A percentile compares a stretch with the other conserved stretches of the same genome.
Conservation (phyloP, 176 grass and related monocot species). For the Pontederia paniculata region DNA sequence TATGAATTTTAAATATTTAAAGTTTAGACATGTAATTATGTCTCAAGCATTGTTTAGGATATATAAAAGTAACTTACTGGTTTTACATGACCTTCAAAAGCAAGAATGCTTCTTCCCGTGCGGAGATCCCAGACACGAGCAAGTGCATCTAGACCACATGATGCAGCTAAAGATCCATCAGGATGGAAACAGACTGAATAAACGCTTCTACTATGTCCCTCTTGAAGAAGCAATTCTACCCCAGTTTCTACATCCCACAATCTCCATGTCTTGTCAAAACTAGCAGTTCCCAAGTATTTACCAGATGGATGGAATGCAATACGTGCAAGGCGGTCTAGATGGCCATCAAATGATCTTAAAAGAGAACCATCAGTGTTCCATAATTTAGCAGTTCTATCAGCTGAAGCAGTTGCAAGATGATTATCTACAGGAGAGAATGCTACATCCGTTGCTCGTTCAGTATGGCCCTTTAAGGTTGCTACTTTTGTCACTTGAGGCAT, state of each 20-base stretch:
- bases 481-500: slow-evolving; percentile 84
- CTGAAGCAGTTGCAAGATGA: slow-evolving; percentile 68
- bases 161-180: slow-evolving; percentile 85
- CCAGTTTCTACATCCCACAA: slow-evolving; percentile 78
- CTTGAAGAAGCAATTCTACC: slow-evolving; percentile 81
- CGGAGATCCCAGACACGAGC: slow-evolving; percentile 91
- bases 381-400: slow-evolving; percentile 81
- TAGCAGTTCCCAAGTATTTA: slow-evolving; percentile 85
- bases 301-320: slow-evolving; percentile 95
- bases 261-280: slow-evolving; percentile 98
- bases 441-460: slow-evolving; percentile 93
- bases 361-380: slow-evolving; percentile 70
- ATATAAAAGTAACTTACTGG: slow-evolving; percentile 36
- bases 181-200: slow-evolving; percentile 86
- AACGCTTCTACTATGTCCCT: slow-evolving; percentile 86
- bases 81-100: slow-evolving; percentile 81
- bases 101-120: slow-evolving; percentile 76
- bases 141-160: slow-evolving; percentile 77
- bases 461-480: slow-evolving; percentile 67
- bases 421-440: slow-evolving; percentile 65
- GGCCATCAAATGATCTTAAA: slow-evolving; percentile 73
- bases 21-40: slow-evolving; percentile 3
- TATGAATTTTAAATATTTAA: neutral
- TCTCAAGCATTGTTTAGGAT: neutral
- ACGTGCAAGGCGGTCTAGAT: slow-evolving; percentile 82